Evolutionary conservation across 2,329 filamentous ascomycete species (phyloP).

Genomic region (Paecilomyces sp.): DNA sequence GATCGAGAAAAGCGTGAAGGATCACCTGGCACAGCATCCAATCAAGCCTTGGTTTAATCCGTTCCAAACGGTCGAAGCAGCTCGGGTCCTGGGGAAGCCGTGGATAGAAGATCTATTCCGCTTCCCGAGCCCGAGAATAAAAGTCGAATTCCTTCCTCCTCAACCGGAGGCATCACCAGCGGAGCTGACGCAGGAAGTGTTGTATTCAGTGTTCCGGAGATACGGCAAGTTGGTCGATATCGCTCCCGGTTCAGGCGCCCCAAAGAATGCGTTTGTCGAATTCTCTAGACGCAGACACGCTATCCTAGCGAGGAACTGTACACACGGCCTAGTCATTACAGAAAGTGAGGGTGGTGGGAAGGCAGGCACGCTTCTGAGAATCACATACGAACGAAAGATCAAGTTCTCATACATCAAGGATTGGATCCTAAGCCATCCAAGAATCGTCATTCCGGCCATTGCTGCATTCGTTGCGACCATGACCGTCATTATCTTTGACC

Average conservation of each 20-base stretch:
- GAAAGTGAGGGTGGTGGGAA: constrained; percentile 67
- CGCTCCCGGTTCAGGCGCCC: constrained; percentile 71
- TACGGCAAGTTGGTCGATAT: constrained; percentile 93
- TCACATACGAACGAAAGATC: constrained; percentile 75
- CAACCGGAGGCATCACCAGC: constrained; percentile 63
- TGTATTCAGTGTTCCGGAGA: constrained; percentile 79
- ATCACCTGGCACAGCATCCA: constrained; percentile 60
- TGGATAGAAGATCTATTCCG: constrained; percentile 92
- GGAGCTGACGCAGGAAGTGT: constrained; percentile 75
- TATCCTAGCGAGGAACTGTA: constrained; percentile 83
- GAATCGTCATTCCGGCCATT: constrained; percentile 76
- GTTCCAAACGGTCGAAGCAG: constrained; percentile 61
- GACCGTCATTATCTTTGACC: constrained; percentile 86
- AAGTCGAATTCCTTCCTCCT: constrained; percentile 75
- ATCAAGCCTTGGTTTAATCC: constrained; percentile 89
- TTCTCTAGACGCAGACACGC: constrained; percentile 68
- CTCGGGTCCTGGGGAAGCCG: constrained; percentile 72
- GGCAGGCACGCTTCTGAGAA: constrained; percentile 65
- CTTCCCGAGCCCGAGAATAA: constrained; percentile 67
- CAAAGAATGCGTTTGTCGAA: constrained; percentile 72
- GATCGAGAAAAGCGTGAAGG: constrained; percentile 54
- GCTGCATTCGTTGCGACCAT: constrained; percentile 75
- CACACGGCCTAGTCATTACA: constrained; percentile 72
- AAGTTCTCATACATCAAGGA: constrained; percentile 76
- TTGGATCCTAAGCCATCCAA: constrained; percentile 78